Evolutionary conservation across 1,139 yeast species (phyloP), one percentile per base, ranked within the genome.

Genomic region (Hemisphaericaspora lyxosophila): DNA sequence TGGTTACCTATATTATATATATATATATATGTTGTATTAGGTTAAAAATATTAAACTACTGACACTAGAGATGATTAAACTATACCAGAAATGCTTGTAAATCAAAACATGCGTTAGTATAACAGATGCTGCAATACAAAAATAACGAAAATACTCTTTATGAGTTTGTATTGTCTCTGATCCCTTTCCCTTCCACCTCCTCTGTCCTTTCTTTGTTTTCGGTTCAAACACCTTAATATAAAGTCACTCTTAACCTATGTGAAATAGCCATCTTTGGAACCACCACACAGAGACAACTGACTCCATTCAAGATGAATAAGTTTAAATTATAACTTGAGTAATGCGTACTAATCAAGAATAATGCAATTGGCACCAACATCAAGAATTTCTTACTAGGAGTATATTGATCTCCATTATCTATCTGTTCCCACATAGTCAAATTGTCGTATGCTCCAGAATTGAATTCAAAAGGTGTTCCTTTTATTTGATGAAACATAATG

Each of bases 401-500:
- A 60, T 90, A 92, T 60, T 89, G 95, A 57, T 89, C 97, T 44
- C 97, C 98, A 54, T 90, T 84, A 62, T 92, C 97, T 48, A 92
- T 84, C 64, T 92, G 98, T 63, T 92, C 98, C 98, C 98, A 92
- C 97, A 92, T 87, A 20, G 97, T 92, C 53, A 92, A 74, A 56
- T 88, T 84, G 60, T 92, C 98, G 62, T 85, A 92, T 0, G 97
- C 97, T 31, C 98, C 98, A 27, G 88, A 84, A 59, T 90, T 92
- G 67, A 90, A 89, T 51, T 92, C 98, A 60, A 92, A 92, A 1
- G 98, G 98, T 3, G 95, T 88, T 24, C 98, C 98, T 55, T 90
- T 92, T 36, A 92, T 88, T 59, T 87, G 85, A 62, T 92, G 98
- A 61, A 92, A 92, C 97, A 92, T 92, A 49, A 92, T 80, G 58